phyloP scores from a whole-genome alignment of 345 rosid species.

The Litchi chinensis region DNA sequence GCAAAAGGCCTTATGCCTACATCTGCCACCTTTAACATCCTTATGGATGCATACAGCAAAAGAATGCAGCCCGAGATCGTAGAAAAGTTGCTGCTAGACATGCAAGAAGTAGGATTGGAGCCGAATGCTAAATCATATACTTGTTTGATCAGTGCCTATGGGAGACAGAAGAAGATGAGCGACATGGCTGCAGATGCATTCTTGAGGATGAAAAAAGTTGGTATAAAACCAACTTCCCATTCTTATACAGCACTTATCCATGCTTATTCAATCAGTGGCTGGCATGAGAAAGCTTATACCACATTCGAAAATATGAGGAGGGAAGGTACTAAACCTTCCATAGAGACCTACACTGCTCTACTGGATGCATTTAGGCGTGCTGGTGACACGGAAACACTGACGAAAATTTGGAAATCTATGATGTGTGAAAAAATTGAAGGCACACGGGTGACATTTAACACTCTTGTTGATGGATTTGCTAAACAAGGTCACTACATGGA shows the following conservation, averaged over 20 bases:
- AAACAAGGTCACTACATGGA: slow-evolving; percentile 83
- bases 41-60: slow-evolving; percentile 83
- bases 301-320: slow-evolving; percentile 66
- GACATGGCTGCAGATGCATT: slow-evolving; percentile 87
- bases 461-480: slow-evolving; percentile 84
- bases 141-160: slow-evolving; percentile 78
- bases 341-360: slow-evolving; percentile 83
- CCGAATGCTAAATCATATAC: slow-evolving; percentile 73
- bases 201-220: slow-evolving; percentile 71
- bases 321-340: slow-evolving; percentile 71
- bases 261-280: slow-evolving; percentile 81
- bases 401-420: slow-evolving; percentile 85
- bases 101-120: slow-evolving; percentile 63
- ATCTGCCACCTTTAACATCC: slow-evolving; percentile 60
- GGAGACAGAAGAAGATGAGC: slow-evolving; percentile 72
- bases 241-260: slow-evolving; percentile 87
- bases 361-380: slow-evolving; percentile 80
- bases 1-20: slow-evolving; percentile 65
- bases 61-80: slow-evolving; percentile 90
- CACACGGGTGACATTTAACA: slow-evolving; percentile 77
- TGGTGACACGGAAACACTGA: slow-evolving; percentile 63
- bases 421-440: slow-evolving; percentile 56
- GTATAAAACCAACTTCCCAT: slow-evolving; percentile 71
- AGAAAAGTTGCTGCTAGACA: slow-evolving; percentile 64
- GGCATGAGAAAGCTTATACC: slow-evolving; percentile 75